Percentiles rank a stretch among this genome's conserved stretches.
phyloP scores from a whole-genome alignment of 176 grass and related monocot species.

The Paspalum notatum region DNA sequence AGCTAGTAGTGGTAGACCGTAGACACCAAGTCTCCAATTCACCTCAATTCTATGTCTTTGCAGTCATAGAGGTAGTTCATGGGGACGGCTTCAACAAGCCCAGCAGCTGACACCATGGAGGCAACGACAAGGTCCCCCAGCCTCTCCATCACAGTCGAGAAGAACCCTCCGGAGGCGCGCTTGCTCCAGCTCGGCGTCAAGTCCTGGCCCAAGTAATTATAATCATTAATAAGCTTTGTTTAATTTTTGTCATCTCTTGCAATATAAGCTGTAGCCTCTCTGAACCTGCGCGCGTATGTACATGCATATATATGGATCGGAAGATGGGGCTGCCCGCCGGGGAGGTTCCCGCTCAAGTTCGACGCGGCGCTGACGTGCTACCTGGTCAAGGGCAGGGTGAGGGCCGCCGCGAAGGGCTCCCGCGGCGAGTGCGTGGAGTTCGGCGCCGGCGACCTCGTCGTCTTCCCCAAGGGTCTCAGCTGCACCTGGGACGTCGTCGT shows the following conservation, averaged over 20 bases:
- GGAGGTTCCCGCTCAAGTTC: conserved; percentile 67
- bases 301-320: not conserved
- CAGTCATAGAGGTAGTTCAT: conserved; percentile 13
- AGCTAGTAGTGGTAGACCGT: not conserved
- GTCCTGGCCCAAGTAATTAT: conserved; percentile 71
- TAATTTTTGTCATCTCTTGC: not conserved
- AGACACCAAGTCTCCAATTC: no score
- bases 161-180: conserved; percentile 53
- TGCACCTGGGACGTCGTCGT: conserved; percentile 78
- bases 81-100: conserved; percentile 51
- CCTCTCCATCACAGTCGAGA: conserved; percentile 63
- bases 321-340: conserved; percentile 70
- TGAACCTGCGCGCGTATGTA: no score
- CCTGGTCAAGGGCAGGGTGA: conserved; percentile 64
- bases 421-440: conserved; percentile 54
- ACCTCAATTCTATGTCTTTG: not conserved
- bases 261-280: no score
- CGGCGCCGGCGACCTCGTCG: conserved; percentile 67
- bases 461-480: conserved; percentile 73
- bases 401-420: conserved; percentile 58
- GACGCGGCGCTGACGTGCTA: conserved; percentile 74
- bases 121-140: conserved; percentile 28
- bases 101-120: conserved; percentile 39
- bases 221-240: not conserved
- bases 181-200: conserved; percentile 68